phyloP scores from a whole-genome alignment of 2,329 filamentous ascomycete genomes.

The Pseudocercospora fuligena region DNA sequence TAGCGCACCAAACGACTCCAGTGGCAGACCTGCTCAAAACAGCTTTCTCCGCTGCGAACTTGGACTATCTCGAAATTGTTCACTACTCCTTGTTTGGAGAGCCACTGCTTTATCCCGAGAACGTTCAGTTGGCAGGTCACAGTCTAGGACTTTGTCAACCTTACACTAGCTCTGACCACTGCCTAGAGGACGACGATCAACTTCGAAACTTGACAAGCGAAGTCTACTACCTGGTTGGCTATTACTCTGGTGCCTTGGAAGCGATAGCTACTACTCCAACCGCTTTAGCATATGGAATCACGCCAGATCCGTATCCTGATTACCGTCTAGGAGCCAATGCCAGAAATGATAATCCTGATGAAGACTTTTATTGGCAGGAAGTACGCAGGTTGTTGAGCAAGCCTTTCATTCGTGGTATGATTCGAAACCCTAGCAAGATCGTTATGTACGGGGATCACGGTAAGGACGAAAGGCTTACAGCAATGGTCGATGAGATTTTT shows the following conservation, averaged over 20 bases:
- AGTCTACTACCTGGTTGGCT: background rate
- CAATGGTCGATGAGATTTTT: background rate
- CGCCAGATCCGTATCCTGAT: background rate
- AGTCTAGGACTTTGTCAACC: constrained; percentile 12
- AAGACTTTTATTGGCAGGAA: constrained; percentile 12
- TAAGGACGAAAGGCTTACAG: background rate
- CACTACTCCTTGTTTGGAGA: background rate
- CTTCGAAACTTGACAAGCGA: background rate
- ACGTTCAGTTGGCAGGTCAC: background rate
- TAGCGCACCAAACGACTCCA: background rate
- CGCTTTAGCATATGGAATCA: background rate
- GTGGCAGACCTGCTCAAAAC: background rate
- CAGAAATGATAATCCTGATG: constrained; percentile 2
- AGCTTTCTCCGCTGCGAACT: background rate
- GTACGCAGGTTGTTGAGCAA: constrained; percentile 8
- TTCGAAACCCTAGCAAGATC: constrained; percentile 4
- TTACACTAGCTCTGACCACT: background rate
- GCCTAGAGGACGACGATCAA: background rate
- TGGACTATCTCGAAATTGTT: background rate
- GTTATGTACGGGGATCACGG: constrained; percentile 15
- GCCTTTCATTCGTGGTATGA: background rate
- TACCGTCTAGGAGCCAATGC: background rate
- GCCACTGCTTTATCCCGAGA: constrained; percentile 1
- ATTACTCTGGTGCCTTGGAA: background rate
- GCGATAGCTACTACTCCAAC: constrained; percentile 1